phyloP scores from a whole-genome alignment of 331 rosid genomes.

The Rhamnella rubrinervis region DNA sequence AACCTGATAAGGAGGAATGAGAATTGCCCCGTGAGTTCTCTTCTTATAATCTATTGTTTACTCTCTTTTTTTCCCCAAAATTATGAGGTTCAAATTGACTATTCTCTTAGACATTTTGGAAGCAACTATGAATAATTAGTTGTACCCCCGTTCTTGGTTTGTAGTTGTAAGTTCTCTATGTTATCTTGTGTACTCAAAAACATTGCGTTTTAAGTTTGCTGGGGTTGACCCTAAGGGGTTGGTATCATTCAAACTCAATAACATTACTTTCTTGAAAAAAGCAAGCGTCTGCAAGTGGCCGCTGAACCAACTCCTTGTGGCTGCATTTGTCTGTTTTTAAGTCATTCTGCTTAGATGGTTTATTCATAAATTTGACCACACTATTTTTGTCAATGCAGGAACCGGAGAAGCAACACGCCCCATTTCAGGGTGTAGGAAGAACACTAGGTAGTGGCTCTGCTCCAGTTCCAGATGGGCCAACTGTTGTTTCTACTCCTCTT shows the following conservation, averaged over 20 bases:
- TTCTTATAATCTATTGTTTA: constrained; percentile 15
- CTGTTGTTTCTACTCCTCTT: constrained; percentile 29
- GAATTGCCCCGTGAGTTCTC: constrained; percentile 68
- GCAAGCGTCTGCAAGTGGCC: too few relatives aligned
- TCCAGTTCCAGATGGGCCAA: constrained; percentile 52
- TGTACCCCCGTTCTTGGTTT: not conserved
- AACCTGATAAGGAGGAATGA: constrained; percentile 83
- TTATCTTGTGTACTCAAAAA: too few relatives aligned
- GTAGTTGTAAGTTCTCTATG: not conserved
- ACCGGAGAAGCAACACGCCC: constrained; percentile 50
- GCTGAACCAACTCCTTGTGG: too few relatives aligned
- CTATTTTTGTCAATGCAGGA: constrained; percentile 45
- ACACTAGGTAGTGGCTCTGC: constrained; percentile 85
- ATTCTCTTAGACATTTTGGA: not conserved
- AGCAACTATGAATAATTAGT: not conserved
- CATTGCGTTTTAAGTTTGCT: too few relatives aligned
- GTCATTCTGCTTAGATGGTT: not conserved
- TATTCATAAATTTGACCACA: not conserved
- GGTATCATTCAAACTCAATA: too few relatives aligned
- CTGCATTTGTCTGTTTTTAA: not conserved
- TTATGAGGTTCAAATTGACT: constrained; percentile 9
- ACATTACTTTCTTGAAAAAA: too few relatives aligned
- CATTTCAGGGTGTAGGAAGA: constrained; percentile 93
- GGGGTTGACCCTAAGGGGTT: too few relatives aligned
- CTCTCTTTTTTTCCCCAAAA: not conserved